Percentiles rank a stretch among this genome's conserved stretches.
These are phyloP conservation scores for Chaetomiaceae sp. DNA, from an alignment of 2,329 filamentous ascomycete genomes.

Conservation along the genomic window DNA sequence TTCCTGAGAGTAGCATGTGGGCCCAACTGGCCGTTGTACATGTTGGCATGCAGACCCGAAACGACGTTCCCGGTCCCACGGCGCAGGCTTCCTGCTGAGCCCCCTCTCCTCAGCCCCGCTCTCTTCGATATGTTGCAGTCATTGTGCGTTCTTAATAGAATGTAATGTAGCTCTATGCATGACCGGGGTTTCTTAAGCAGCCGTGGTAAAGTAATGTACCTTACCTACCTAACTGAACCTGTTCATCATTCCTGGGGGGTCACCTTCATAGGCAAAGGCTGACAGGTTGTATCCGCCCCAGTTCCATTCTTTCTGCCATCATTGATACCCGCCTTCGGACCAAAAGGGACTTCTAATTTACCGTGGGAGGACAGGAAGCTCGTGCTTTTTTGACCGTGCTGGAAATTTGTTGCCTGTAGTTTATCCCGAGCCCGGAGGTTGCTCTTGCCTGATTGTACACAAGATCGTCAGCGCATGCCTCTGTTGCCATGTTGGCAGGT, in stretches of 20 bases:
- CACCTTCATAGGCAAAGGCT: no score
- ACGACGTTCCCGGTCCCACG: constrained; percentile 18
- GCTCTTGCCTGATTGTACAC: constrained; percentile 12
- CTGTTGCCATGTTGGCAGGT: constrained; percentile 21
- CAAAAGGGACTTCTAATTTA: no score
- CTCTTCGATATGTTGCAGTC: constrained; percentile 2
- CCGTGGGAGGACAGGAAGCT: neutral
- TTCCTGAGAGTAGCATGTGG: neutral
- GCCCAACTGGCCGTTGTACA: neutral
- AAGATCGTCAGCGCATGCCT: constrained; percentile 21
- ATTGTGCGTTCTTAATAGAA: neutral
- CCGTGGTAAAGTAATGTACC: neutral
- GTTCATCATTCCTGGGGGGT: no score
- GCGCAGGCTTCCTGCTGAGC: neutral
- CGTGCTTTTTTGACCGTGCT: constrained; percentile 17
- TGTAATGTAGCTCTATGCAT: neutral
- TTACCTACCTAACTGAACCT: no score
- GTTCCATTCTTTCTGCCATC: no score
- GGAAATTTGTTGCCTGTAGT: neutral
- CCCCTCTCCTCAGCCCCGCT: neutral
- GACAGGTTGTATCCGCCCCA: no score
- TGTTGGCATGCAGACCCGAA: constrained; percentile 15
- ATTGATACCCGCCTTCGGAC: neutral
- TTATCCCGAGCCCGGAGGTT: constrained; percentile 8
- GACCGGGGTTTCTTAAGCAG: neutral